Conservation (phyloP, 2,329 filamentous ascomycete genomes). For the Coniochaeta hoffmannii region DNA sequence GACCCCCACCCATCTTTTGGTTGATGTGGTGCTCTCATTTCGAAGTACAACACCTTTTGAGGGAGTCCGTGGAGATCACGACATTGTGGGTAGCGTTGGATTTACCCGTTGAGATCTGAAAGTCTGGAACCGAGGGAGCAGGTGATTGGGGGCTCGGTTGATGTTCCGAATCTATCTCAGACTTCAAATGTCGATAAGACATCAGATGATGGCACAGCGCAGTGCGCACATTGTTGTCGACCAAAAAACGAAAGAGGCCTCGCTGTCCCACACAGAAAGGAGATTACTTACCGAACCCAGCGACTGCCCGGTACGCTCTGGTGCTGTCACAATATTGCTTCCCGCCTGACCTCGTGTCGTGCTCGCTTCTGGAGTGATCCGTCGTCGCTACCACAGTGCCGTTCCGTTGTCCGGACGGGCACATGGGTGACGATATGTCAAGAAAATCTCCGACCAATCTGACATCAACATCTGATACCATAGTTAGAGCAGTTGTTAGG, state of each 20-base stretch:
- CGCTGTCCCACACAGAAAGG: too few species aligned
- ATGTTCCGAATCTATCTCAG: neutral
- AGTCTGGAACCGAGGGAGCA: neutral
- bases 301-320: too few species aligned
- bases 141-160: neutral
- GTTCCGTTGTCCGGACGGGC: neutral
- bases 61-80: neutral
- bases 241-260: too few species aligned
- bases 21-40: neutral
- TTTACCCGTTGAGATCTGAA: neutral
- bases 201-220: neutral
- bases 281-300: too few species aligned
- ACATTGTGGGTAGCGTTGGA: neutral
- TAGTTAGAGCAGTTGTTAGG: neutral
- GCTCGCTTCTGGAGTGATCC: neutral
- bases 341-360: neutral
- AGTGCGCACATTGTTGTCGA: too few species aligned
- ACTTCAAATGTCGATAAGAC: neutral
- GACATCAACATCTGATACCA: neutral
- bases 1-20: neutral
- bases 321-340: neutral
- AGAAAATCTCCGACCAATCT: neutral
- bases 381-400: neutral
- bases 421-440: neutral
- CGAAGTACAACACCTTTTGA: neutral